Evolutionary conservation across 768 basidiomycete species (phyloP).

Genomic region (Kwoniella dejecticola): DNA sequence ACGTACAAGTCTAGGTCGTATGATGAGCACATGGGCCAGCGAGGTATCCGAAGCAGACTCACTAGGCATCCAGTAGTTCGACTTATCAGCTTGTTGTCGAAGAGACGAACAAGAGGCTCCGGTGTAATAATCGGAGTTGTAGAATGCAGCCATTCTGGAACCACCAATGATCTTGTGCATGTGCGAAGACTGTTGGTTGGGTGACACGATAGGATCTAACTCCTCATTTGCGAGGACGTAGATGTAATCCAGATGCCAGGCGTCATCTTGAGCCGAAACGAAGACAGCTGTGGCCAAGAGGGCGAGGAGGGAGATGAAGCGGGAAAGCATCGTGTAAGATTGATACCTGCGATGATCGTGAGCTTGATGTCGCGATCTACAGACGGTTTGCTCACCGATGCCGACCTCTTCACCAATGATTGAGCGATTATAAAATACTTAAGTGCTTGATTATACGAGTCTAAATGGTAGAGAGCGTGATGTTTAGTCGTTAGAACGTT

Average conservation of each 20-base stretch:
- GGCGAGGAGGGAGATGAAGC: constrained; percentile 18
- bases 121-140: constrained; percentile 36
- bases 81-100: constrained; percentile 46
- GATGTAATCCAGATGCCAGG: constrained; percentile 38
- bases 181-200: constrained; percentile 36
- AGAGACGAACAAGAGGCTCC: constrained; percentile 39
- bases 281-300: constrained; percentile 14
- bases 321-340: constrained; percentile 16
- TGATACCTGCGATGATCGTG: neutral
- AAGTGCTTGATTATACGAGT: neutral
- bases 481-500: neutral
- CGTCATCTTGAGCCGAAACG: constrained; percentile 24
- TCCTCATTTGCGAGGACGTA: constrained; percentile 41
- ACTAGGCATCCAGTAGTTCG: constrained; percentile 48
- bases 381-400: neutral
- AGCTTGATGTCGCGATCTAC: neutral
- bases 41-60: neutral
- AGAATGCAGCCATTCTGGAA: constrained; percentile 39
- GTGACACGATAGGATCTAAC: constrained; percentile 50
- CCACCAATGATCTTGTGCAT: constrained; percentile 52
- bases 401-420: neutral
- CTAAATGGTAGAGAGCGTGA: neutral
- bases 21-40: neutral
- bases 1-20: constrained; percentile 23
- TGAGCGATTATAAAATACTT: neutral